A percentile compares a stretch with the other conserved stretches of the same genome.
Evolutionary conservation across 305 asterid species (phyloP).

Genomic region (Caryopteris hybrid): DNA sequence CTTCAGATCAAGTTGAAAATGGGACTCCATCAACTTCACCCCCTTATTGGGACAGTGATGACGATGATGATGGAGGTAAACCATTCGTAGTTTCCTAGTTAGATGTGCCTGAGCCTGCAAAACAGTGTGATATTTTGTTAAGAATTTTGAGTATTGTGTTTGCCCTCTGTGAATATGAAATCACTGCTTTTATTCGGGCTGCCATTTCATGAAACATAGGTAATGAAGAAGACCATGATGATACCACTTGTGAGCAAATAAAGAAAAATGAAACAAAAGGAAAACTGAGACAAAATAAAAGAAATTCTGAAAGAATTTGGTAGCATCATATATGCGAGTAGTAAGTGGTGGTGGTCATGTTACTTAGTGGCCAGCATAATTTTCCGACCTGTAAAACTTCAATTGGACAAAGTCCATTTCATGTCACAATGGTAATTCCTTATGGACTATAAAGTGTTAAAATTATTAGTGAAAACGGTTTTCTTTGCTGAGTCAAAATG

Average conservation of each 20-base stretch:
- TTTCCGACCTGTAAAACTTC: not conserved
- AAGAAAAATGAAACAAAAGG: not conserved
- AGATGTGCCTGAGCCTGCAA: not conserved
- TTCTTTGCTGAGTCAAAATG: not conserved
- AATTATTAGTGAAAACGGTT: not conserved
- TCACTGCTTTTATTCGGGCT: not conserved
- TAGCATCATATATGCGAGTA: not conserved
- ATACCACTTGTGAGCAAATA: not conserved
- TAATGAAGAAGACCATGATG: not conserved
- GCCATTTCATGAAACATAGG: not conserved
- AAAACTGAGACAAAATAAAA: not conserved
- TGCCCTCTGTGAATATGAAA: not conserved
- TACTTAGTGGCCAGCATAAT: not conserved
- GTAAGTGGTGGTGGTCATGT: not conserved
- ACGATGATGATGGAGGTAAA: conserved; percentile 51
- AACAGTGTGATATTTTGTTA: not conserved
- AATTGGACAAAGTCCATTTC: not conserved
- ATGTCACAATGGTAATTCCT: not conserved
- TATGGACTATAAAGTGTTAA: not conserved
- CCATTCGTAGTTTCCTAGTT: not conserved
- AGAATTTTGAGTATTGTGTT: not conserved
- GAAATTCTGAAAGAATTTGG: not conserved
- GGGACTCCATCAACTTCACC: conserved; percentile 79
- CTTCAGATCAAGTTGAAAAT: conserved; percentile 75
- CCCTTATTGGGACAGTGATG: conserved; percentile 86